Percentiles rank a stretch among this genome's conserved stretches.
phyloP scores from a whole-genome alignment of 306 rosid species.

The Urtica urens region DNA sequence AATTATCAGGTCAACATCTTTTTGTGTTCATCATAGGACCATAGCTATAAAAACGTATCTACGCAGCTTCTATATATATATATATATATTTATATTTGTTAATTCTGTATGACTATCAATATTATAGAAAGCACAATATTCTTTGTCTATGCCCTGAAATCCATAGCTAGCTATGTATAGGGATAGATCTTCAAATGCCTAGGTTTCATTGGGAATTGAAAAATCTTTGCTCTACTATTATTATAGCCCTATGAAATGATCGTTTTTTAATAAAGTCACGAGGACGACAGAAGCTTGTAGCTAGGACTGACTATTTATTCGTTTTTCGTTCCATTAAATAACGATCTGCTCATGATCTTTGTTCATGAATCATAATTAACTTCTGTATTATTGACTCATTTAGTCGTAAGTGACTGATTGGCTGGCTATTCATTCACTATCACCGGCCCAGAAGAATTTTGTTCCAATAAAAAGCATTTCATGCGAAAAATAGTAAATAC shows the following conservation, averaged over 20 bases:
- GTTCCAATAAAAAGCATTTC: neutral
- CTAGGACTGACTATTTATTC: neutral
- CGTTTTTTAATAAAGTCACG: neutral
- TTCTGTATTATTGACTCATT: neutral
- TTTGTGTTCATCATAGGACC: too few relatives aligned
- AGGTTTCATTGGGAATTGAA: conserved; percentile 2
- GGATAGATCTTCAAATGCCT: too few relatives aligned
- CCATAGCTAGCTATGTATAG: too few relatives aligned
- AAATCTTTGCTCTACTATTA: neutral
- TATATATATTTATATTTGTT: too few relatives aligned
- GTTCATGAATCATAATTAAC: conserved; percentile 1
- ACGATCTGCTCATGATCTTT: neutral
- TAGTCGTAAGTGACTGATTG: neutral
- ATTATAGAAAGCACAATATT: too few relatives aligned
- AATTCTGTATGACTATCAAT: too few relatives aligned
- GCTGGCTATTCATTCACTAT: conserved; percentile 1
- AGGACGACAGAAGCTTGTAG: neutral
- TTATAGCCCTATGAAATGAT: neutral
- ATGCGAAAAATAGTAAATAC: too few relatives aligned
- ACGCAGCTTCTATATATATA: too few relatives aligned
- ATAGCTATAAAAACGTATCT: too few relatives aligned
- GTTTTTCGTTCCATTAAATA: neutral
- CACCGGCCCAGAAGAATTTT: neutral
- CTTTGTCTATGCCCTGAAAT: neutral
- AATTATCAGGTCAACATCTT: neutral